A percentile compares a stretch with the other conserved stretches of the same genome.
phyloP scores from a whole-genome alignment of 345 rosid species.

The Pseudoturritis turrita region DNA sequence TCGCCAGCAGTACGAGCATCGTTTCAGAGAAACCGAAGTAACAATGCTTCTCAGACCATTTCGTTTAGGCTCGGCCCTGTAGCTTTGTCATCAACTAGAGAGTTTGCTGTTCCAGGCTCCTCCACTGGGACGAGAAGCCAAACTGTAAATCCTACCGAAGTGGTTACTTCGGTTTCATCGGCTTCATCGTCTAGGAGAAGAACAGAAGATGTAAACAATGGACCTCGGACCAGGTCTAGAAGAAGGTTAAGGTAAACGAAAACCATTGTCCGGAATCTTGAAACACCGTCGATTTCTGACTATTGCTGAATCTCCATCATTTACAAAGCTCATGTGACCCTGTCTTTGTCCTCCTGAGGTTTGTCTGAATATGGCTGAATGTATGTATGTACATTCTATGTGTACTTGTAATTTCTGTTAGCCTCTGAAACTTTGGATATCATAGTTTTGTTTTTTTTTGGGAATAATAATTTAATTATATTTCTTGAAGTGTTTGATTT shows the following conservation, averaged over 20 bases:
- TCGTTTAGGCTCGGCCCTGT: slow-evolving; percentile 3
- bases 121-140: slow-evolving; percentile 16
- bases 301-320: not conserved
- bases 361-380: slow-evolving; percentile 5
- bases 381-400: slow-evolving; percentile 13
- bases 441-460: not conserved
- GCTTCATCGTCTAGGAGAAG: slow-evolving; percentile 51
- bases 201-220: slow-evolving; percentile 36
- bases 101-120: slow-evolving; percentile 15
- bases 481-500: not conserved
- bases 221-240: slow-evolving; percentile 44
- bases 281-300: not conserved
- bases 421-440: slow-evolving; percentile 11
- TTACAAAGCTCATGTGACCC: not conserved
- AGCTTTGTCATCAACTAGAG: slow-evolving; percentile 15
- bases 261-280: not conserved
- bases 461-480: not conserved
- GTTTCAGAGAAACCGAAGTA: slow-evolving; percentile 20
- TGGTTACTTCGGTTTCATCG: slow-evolving; percentile 32
- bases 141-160: slow-evolving; percentile 32
- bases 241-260: slow-evolving; percentile 40
- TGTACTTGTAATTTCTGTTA: slow-evolving; percentile 13
- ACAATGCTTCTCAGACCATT: slow-evolving; percentile 21
- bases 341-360: not conserved
- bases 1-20: slow-evolving; percentile 11